Conservation (phyloP, 352 stramenopile genomes). For the Thraustochytrium sp. region DNA sequence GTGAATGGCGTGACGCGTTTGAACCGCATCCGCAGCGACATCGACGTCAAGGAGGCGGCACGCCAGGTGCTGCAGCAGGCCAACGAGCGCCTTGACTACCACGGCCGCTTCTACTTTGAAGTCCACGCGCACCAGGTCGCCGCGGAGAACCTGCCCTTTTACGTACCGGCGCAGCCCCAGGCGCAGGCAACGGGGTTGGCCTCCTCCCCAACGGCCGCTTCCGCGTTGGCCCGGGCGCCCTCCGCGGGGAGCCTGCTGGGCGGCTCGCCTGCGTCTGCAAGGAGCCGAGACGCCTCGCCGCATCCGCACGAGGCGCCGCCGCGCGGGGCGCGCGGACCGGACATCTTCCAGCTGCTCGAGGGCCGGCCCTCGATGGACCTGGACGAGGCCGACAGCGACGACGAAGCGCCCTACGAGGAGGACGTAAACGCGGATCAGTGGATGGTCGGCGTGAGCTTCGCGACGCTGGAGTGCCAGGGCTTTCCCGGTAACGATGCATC, state of each 20-base stretch:
- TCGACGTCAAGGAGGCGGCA: slow-evolving; percentile 11
- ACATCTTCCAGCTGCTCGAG: no score
- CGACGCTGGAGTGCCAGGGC: not conserved
- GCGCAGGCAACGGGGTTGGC: no score
- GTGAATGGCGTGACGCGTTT: not conserved
- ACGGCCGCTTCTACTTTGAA: slow-evolving; percentile 36
- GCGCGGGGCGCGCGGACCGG: not conserved
- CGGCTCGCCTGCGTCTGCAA: no score
- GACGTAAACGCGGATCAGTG: not conserved
- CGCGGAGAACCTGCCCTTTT: not conserved
- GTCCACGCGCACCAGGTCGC: not conserved
- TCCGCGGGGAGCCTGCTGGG: no score
- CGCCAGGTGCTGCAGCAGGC: not conserved
- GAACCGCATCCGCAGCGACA: not conserved
- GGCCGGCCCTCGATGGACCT: no score
- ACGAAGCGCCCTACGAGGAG: slow-evolving; percentile 10
- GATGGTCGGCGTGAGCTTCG: slow-evolving; percentile 34
- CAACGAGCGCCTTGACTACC: not conserved
- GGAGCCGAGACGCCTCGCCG: no score
- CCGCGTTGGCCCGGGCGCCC: no score
- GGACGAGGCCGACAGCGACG: not conserved
- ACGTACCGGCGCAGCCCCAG: no score
- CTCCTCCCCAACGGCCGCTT: no score
- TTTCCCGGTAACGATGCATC: slow-evolving; percentile 12
- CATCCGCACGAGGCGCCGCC: no score